A percentile compares a stretch with the other conserved stretches of the same genome.
Evolutionary conservation across 2,329 filamentous ascomycete genomes (phyloP).

Genomic region (Sarocladiaceae sp.): DNA sequence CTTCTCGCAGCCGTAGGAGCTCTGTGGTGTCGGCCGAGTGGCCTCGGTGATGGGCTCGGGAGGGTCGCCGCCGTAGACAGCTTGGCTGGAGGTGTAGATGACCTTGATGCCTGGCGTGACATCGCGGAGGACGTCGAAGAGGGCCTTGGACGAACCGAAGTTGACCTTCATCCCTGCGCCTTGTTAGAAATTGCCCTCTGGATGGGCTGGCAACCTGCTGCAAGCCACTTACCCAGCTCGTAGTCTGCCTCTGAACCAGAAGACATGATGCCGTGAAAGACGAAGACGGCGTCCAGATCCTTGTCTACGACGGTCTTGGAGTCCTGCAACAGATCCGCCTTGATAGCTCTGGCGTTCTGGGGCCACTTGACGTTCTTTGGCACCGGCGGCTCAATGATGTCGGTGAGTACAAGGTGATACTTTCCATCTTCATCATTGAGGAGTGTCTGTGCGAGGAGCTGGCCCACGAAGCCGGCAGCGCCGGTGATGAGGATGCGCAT

Average conservation of each 20-base stretch:
- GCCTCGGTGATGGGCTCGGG: slow-evolving; percentile 35
- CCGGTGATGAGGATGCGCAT: slow-evolving; percentile 55
- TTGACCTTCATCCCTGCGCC: slow-evolving; percentile 35
- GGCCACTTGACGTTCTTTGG: slow-evolving; percentile 27
- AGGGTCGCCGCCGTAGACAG: slow-evolving; percentile 49
- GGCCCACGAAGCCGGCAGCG: slow-evolving; percentile 58
- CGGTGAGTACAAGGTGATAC: slow-evolving; percentile 46
- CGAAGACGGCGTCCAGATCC: slow-evolving; percentile 41
- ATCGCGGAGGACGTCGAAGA: slow-evolving; percentile 43
- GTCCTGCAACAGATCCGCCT: slow-evolving; percentile 19
- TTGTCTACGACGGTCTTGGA: slow-evolving; percentile 11
- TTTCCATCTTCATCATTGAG: slow-evolving; percentile 30
- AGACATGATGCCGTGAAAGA: slow-evolving; percentile 59
- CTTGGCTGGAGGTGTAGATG: slow-evolving; percentile 52
- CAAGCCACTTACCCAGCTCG: slow-evolving; percentile 37
- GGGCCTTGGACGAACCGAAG: slow-evolving; percentile 44
- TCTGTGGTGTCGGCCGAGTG: slow-evolving; percentile 46
- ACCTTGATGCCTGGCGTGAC: slow-evolving; percentile 42
- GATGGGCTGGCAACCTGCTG: background rate
- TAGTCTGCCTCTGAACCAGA: slow-evolving; percentile 53
- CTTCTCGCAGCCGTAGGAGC: slow-evolving; percentile 56
- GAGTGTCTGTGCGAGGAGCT: slow-evolving; percentile 50
- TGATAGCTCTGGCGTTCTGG: slow-evolving; percentile 18
- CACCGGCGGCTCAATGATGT: slow-evolving; percentile 46
- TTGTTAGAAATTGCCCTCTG: background rate